phyloP scores from a whole-genome alignment of 345 rosid genomes.

The Turritis glabra region DNA sequence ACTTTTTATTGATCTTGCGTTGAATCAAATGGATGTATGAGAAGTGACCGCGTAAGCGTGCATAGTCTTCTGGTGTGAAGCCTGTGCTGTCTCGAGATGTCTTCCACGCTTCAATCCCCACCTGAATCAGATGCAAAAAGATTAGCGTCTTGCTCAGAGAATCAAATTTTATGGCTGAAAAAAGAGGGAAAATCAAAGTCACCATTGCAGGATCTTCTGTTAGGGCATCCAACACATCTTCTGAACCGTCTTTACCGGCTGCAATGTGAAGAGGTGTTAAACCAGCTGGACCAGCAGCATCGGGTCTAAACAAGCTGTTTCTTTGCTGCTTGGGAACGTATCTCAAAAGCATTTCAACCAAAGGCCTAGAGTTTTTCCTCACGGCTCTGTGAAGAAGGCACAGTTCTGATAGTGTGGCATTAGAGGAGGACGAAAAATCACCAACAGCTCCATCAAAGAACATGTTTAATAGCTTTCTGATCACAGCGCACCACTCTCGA shows the following conservation, averaged over 20 bases:
- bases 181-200: conserved; percentile 23
- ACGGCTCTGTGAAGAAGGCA: conserved; percentile 93
- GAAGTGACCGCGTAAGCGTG: conserved; percentile 95
- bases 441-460: conserved; percentile 68
- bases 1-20: conserved; percentile 65
- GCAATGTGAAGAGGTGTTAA: conserved; percentile 99
- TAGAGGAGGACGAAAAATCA: conserved; percentile 51
- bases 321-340: conserved; percentile 49
- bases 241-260: conserved; percentile 98
- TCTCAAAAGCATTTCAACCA: conserved; percentile 81
- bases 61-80: conserved; percentile 94
- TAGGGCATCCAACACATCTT: conserved; percentile 81
- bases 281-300: conserved; percentile 87
- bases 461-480: conserved; percentile 75
- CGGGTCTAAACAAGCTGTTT: conserved; percentile 70
- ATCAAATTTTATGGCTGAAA: conserved; percentile 8
- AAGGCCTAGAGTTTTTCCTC: conserved; percentile 78
- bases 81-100: conserved; percentile 83
- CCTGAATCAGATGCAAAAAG: conserved; percentile 45
- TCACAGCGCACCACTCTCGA: conserved; percentile 94
- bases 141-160: background rate
- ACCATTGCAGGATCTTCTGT: conserved; percentile 92
- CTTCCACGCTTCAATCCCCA: conserved; percentile 93
- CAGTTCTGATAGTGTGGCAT: conserved; percentile 63
- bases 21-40: conserved; percentile 91